Base-by-base conservation (phyloP, 148 eudicot species). In the Silene latifolia region DNA sequence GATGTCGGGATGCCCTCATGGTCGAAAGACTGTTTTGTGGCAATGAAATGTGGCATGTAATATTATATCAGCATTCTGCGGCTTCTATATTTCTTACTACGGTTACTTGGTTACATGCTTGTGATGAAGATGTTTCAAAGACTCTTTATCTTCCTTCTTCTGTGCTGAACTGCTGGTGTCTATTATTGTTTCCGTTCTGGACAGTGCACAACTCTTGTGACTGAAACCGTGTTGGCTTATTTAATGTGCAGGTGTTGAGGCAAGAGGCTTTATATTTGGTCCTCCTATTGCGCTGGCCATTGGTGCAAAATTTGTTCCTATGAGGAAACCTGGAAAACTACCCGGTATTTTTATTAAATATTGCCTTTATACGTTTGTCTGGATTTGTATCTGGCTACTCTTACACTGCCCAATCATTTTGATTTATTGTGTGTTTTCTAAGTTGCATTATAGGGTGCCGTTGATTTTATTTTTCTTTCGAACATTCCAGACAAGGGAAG, bases 281-380 rank as follows among this genome's bases (percentile, higher is more conserved):
- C 96, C 98, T 79, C 98, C 98, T 10, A 88, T 94, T 80, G 98
- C 98, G 17, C 68, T 94, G 83, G 98, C 98, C 77, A 90, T 94
- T 77, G 98, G 98, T 32, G 98, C 98, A 44, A 94, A 94, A 76
- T 94, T 94, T 85, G 98, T 91, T 63, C 98, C 98, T 14, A 80
- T 94, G 85, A 88, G 98, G 75, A 94, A 94, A 73, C 98, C 98
- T 18, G 91, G 91, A 23, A 94, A 91, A 80, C 71, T 94, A 73
- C 97, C 98, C 13, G 98, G 98, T 94, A 83, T 21, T 47, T 66
- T 25, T 71, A 27, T 20, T 35, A 12, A 51, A 24, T 12, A 7
- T 18, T 74, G 42, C 62, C 35, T 32, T 54, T 21, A 15, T 66
- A 25, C 51, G 51, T 72, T 20, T 8, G 17, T 19, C 18, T 67